Base-by-base conservation (phyloP, 768 basidiomycete genomes). In the Phlebiopsis flavidoalba region DNA sequence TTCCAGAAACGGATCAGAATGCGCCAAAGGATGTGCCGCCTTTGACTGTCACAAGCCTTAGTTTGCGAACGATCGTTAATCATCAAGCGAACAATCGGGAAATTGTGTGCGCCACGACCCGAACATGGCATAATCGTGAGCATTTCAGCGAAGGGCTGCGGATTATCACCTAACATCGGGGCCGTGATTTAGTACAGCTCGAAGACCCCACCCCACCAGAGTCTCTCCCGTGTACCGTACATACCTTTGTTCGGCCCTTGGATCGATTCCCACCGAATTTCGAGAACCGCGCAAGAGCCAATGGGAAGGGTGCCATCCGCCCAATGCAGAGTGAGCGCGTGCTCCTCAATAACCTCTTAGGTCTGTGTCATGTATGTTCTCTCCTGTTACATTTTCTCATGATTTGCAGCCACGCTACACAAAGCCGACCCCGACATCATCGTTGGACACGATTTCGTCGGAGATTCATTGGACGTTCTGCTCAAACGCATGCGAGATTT, bases 81-180 rank as follows among this genome's bases (percentile, higher is more conserved):
- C 93, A 98, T 71, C 83, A 86, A 43, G 90, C 91, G 67, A 98
- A 97, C 73, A 93, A 89, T 67, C 85, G 91, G n/a, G 97, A 99
- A 73, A 76, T 99, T 45, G 89, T 98, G 3, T 95, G 93, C 65
- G 83, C 84, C 2, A 89, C 90, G 0, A 84, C 87, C 3, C 80
- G 96, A 36, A 88, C 89, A 31, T 98, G 95, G 95, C 84, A 82
- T 31, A 80, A 87, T 64, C 36, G 62, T 63, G 40, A 54, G 62
- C 7, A 21, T 21, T 19, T 15, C 22, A 3, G 19, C 24, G 8
- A 54, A n/a, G n/a, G 33, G 33, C 33, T 37, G 10, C 37, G 33
- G 11, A 33, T 19, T 3, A 37, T 45, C 15, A 36, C 26, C 48
- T 56, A 21, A 53, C 2, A 6, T 21, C 50, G 6, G 26, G 6